Evolutionary conservation across 805 yeast species (phyloP), one percentile per base, ranked within the genome.

Genomic region (Metschnikowia lunata): DNA sequence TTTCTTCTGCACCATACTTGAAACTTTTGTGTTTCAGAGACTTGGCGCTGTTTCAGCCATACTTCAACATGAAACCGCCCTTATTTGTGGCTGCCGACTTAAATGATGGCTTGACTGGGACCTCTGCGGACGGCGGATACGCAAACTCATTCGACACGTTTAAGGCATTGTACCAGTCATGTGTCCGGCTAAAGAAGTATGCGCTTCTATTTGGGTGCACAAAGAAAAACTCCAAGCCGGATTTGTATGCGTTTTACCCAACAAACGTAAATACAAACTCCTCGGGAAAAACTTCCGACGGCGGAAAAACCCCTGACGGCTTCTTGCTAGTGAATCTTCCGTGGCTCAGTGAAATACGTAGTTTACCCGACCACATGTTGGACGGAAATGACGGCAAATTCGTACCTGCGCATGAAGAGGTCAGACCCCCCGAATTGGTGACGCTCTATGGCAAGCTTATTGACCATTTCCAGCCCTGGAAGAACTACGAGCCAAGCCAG

Each of bases 131-230:
- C 18, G 79, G 76, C 1, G 72, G 73, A 0, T 77, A 68, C 47
- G 63, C 72, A 26, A 86, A 90, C 26, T 85, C 96, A 1, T 67
- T 74, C 26, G 66, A 78, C 28, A 83, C 91, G 0, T 76, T 89
- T 55, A 71, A 86, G 0, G 75, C 89, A 0, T 62, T 91, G 10
- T 86, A 79, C 57, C 80, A 78, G 45, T 73, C 82, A 3, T 63
- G 93, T 63, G 58, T 65, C 5, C 71, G 71, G 37, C 67, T 74
- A 34, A 56, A 71, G 2, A 76, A 76, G 54, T 80, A 75, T 54
- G 93, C 86, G 0, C 63, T 91, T 7, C 75, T 85, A 4, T 88
- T 88, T 81, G 91, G 95, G 1, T 78, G 80, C 54, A 54, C 72
- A 7, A 75, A 82, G 45, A 65, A 61, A 36, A 72, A 72, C 39